Conservation (phyloP, 176 grass and related monocot species). For the Triticum turgidum region DNA sequence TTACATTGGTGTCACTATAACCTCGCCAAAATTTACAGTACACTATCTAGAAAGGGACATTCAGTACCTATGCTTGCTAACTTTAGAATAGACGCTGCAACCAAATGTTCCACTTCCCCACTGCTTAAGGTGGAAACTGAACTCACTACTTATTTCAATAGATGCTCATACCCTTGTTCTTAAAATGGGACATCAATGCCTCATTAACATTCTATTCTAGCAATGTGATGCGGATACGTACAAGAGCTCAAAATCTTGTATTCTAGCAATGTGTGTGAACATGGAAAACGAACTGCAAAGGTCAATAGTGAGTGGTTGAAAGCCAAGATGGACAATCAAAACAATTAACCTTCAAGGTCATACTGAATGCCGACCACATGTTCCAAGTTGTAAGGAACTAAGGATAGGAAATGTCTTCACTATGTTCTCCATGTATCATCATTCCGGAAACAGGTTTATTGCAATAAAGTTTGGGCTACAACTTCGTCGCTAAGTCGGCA, state of each 20-base stretch:
- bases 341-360: slow-evolving; percentile 10
- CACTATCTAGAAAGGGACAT: slow-evolving; percentile 18
- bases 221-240: not conserved
- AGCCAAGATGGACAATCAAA: not conserved
- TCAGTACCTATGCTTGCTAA: slow-evolving; percentile 25
- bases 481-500: too few species aligned
- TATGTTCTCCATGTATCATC: not conserved
- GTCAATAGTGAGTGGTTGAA: not conserved
- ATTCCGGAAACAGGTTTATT: not conserved
- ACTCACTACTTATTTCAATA: not conserved
- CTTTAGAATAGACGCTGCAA: not conserved
- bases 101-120: not conserved
- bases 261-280: not conserved
- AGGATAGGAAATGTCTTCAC: not conserved
- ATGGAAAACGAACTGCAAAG: not conserved
- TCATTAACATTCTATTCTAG: slow-evolving; percentile 23
- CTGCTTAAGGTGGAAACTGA: not conserved
- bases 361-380: not conserved
- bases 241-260: slow-evolving; percentile 9
- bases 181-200: slow-evolving; percentile 7
- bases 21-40: not conserved
- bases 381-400: not conserved
- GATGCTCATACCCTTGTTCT: slow-evolving; percentile 4
- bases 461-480: not conserved
- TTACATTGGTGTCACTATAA: slow-evolving; percentile 2